Conservation (phyloP, 139 green algal genomes). For the Micromonas pusilla region DNA sequence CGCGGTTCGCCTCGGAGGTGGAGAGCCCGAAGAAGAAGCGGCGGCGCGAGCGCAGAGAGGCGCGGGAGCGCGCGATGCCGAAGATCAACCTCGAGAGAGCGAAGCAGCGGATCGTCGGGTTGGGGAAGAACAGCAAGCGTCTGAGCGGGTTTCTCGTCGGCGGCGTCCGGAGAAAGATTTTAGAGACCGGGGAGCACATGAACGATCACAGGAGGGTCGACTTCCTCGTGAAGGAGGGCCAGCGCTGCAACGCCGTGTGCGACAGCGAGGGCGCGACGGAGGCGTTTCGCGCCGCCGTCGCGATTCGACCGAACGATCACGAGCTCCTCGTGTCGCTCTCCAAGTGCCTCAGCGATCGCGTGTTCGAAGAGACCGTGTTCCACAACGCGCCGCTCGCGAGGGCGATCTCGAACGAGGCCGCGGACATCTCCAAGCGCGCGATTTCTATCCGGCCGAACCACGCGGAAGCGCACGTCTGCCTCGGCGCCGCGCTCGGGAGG, state of each 20-base stretch:
- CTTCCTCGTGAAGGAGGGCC: not conserved
- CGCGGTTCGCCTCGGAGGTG: no score
- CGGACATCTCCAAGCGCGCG: not conserved
- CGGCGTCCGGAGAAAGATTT: not conserved
- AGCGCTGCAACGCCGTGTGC: not conserved
- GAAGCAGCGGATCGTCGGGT: not conserved
- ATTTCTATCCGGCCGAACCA: not conserved
- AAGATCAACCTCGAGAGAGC: not conserved
- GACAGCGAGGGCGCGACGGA: not conserved
- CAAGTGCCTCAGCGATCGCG: slow-evolving; percentile 10
- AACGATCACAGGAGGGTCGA: not conserved
- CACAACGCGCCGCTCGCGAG: slow-evolving; percentile 7
- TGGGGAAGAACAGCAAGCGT: not conserved
- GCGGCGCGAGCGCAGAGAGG: no score
- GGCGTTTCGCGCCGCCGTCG: not conserved
- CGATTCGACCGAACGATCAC: not conserved
- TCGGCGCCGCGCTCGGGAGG: not conserved
- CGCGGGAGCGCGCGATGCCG: no score
- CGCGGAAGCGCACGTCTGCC: not conserved
- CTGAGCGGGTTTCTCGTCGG: not conserved
- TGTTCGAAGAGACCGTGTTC: slow-evolving; percentile 12
- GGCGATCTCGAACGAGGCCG: not conserved
- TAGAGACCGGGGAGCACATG: not conserved
- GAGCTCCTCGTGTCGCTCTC: not conserved
- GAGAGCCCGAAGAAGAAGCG: no score